Percentiles rank a stretch among this genome's conserved stretches.
Conservation (phyloP, 2,329 filamentous ascomycete genomes). For the Helotiales sp. region DNA sequence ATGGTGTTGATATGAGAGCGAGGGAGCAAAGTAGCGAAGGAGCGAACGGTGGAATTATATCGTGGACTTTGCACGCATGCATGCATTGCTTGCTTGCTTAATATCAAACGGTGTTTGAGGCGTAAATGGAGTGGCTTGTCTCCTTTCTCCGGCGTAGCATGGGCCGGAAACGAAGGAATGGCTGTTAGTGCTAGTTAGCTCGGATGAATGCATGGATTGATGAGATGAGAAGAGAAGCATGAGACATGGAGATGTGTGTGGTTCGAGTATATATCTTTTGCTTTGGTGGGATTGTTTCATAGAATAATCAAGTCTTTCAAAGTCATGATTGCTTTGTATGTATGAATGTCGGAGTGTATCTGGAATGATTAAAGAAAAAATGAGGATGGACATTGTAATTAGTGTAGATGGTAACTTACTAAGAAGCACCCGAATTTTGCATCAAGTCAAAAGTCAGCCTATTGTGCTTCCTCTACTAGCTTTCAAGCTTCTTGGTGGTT, state of each 20-base stretch:
- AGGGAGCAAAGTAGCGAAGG: not conserved
- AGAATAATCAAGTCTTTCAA: not conserved
- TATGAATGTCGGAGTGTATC: too few relatives aligned
- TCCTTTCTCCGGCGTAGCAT: not conserved
- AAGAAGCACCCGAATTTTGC: too few relatives aligned
- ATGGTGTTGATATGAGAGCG: not conserved
- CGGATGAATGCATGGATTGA: not conserved
- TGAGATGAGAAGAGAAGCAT: not conserved
- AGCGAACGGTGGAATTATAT: not conserved
- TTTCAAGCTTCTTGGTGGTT: too few relatives aligned
- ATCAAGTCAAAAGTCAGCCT: too few relatives aligned
- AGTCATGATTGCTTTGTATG: too few relatives aligned
- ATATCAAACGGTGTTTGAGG: not conserved
- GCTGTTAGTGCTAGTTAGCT: not conserved
- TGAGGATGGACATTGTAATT: too few relatives aligned
- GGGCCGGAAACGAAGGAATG: not conserved
- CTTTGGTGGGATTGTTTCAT: not conserved
- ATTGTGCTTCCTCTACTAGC: too few relatives aligned
- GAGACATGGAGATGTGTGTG: not conserved
- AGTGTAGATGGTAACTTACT: too few relatives aligned
- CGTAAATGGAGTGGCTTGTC: too few relatives aligned
- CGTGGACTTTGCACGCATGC: not conserved
- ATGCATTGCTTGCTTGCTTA: not conserved
- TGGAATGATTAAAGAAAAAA: too few relatives aligned
- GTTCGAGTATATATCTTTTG: not conserved